Evolutionary conservation across 73 alveolate species (phyloP), one percentile per base, ranked within the genome.

Genomic region (Tetrahymena thermophila): DNA sequence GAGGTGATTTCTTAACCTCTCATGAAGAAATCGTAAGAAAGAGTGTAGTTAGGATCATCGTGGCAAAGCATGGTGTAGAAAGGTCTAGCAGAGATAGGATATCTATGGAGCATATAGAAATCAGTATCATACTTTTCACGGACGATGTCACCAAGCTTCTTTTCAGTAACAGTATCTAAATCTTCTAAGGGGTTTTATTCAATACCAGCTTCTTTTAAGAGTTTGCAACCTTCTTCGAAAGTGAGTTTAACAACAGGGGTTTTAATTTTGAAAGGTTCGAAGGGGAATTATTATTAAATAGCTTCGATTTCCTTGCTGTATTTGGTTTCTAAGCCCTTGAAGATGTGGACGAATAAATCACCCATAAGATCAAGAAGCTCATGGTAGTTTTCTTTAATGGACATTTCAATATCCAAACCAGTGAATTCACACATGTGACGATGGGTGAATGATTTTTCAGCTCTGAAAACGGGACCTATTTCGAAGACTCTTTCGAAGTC

Each of bases 381-480:
- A 44, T 97, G 98, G 97, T 98, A 99, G 96, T 99, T 99, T 37
- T 99, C 99, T 95, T 99, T 97, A 96, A 99, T 98, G 71, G 98
- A 98, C 99, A 99, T 99, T 96, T 99, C 99, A 31, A 99, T 93
- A 98, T 99, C 99, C 94, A 99, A 98, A 35, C 99, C 99, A 14
- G 99, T 98, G 98, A 99, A 99, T 98, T 99, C 99, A 93, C 99
- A 99, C 97, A 98, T 94, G 95, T 99, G 99, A 96, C 99, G 97
- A 85, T 98, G 98, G 0, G 99, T 99, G 96, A 98, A 97, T 10
- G 99, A 99, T 94, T 99, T 98, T 96, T 99, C 99, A 35, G 99
- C 99, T 94, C 99, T 96, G 97, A 99, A 99, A n/a, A 99, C 99
- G 38, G 99, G 99, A 5, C 99, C 99, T n/a, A 99, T 98, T 97